A percentile compares a stretch with the other conserved stretches of the same genome.
Conservation (phyloP, 345 rosid genomes). For the Viola odorata region DNA sequence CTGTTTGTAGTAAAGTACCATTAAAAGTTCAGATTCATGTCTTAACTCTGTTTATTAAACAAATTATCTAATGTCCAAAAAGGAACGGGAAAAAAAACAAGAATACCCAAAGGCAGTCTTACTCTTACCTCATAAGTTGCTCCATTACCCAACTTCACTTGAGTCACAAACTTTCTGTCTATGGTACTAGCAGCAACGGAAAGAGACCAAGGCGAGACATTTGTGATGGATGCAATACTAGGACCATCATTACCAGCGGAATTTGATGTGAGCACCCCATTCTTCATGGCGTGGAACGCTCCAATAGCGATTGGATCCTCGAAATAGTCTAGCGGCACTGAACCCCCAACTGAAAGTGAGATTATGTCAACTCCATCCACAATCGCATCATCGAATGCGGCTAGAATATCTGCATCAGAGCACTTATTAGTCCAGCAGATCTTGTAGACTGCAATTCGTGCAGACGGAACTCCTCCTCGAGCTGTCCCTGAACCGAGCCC, state of each 20-base stretch:
- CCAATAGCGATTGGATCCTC: slow-evolving; percentile 10
- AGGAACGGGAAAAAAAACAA: too few species aligned
- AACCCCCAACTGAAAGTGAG: slow-evolving; percentile 13
- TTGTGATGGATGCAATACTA: slow-evolving; percentile 1
- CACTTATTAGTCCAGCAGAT: slow-evolving; percentile 17
- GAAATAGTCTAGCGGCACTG: not conserved
- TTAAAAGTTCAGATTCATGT: too few species aligned
- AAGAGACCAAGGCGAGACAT: slow-evolving; percentile 30
- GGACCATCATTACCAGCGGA: slow-evolving; percentile 30
- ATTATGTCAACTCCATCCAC: slow-evolving; percentile 17
- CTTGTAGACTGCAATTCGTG: slow-evolving; percentile 17
- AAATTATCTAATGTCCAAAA: too few species aligned
- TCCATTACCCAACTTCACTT: slow-evolving; percentile 22
- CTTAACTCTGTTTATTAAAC: too few species aligned
- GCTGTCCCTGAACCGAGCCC: slow-evolving; percentile 15
- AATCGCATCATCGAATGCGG: slow-evolving; percentile 20
- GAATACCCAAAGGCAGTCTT: not conserved
- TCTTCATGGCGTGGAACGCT: slow-evolving; percentile 16
- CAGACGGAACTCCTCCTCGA: slow-evolving; percentile 17
- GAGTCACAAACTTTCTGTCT: slow-evolving; percentile 19
- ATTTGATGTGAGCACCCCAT: slow-evolving; percentile 12
- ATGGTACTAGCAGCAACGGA: slow-evolving; percentile 33
- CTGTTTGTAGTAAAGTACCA: too few species aligned
- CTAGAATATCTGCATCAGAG: slow-evolving; percentile 16
- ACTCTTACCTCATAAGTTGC: slow-evolving; percentile 12